Base-by-base conservation (phyloP, 2,329 filamentous ascomycete genomes). In the Ceratocystis variospora region DNA sequence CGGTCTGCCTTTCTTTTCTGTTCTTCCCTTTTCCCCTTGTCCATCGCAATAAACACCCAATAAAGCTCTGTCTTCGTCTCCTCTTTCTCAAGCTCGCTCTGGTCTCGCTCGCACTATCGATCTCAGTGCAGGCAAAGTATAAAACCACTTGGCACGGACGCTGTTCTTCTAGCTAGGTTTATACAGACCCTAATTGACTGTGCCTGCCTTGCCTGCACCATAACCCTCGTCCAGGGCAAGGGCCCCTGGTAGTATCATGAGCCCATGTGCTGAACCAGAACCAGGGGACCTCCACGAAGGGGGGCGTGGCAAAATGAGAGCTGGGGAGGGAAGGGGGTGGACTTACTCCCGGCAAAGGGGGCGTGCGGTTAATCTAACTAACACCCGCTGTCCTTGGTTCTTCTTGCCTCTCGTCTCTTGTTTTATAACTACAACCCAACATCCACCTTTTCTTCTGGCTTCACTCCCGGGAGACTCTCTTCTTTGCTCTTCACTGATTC, bases 351-450 rank as follows among this genome's bases (percentile, higher is more conserved):
- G 22, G 7, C 17, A 50, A 50, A 25, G 10, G 46, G 17, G 48
- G 48, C 19, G 48, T 53, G 48, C 3, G 22, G 19, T 7, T 53
- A 53, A 25, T 22, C 19, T 10, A 53, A 53, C 48, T 25, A 53
- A 25, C 48, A 19, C n/a, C 10, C 10, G 48, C 3, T 53, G 37
- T 17, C 10, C 25, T 22, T 48, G 46, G 46, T 48, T n/a, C 46
- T 22, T 48, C 17, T 48, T 19, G n/a, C 25, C 50, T 59, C 28
- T 59, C 33, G 19, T 37, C 55, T 59, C 55, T 59, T 7, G 28
- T n/a, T 37, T 59, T 59, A 59, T 59, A 59, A 59, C 55, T 59
- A 59, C 55, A 59, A 31, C 28, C 55, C 25, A 31, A 59, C 15
- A 25, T 59, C 55, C 55, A 1, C 55, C 28, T 41, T 62, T 45